Percentiles rank a stretch among this genome's conserved stretches.
These are phyloP conservation scores for Candida tropicalis DNA, from an alignment of 1,139 yeast species.

Conservation along the genomic window DNA sequence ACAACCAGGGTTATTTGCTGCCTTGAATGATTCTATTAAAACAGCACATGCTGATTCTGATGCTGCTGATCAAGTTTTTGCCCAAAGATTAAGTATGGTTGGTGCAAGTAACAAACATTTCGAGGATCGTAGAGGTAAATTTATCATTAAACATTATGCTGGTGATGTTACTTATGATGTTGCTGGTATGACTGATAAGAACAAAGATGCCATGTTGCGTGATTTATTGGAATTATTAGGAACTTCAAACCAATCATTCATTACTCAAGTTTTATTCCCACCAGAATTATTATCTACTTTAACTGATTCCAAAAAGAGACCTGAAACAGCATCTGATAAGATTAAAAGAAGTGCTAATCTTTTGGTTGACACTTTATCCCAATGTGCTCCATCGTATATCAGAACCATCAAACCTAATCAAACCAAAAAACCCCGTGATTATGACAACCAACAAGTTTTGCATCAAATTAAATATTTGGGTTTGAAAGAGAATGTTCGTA, in stretches of 20 bases:
- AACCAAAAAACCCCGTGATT: constrained; percentile 87
- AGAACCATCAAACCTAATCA: constrained; percentile 98
- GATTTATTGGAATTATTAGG: constrained; percentile 80
- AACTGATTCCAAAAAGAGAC: constrained; percentile 75
- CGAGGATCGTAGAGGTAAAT: constrained; percentile 85
- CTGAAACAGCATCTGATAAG: constrained; percentile 97
- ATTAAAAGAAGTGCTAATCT: constrained; percentile 91
- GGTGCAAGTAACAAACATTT: constrained; percentile 79
- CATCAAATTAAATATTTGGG: constrained; percentile 98
- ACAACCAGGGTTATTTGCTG: constrained; percentile 92
- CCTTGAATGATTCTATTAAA: constrained; percentile 94
- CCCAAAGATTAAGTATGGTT: constrained; percentile 87
- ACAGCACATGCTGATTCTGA: constrained; percentile 98
- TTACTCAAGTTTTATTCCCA: constrained; percentile 70
- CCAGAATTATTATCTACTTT: constrained; percentile 59
- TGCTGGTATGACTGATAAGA: constrained; percentile 92
- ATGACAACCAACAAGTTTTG: constrained; percentile 84
- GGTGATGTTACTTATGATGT: constrained; percentile 97
- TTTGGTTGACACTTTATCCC: constrained; percentile 84
- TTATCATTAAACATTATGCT: constrained; percentile 93
- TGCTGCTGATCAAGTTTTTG: constrained; percentile 97
- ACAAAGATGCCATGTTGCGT: constrained; percentile 90
- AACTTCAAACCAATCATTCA: constrained; percentile 69
- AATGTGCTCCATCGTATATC: constrained; percentile 91
- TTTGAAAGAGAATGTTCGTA: constrained; percentile 93